These are phyloP conservation scores for Pelargonium myrrhifolium DNA, from an alignment of 441 rosid genomes.

Conservation along the genomic window DNA sequence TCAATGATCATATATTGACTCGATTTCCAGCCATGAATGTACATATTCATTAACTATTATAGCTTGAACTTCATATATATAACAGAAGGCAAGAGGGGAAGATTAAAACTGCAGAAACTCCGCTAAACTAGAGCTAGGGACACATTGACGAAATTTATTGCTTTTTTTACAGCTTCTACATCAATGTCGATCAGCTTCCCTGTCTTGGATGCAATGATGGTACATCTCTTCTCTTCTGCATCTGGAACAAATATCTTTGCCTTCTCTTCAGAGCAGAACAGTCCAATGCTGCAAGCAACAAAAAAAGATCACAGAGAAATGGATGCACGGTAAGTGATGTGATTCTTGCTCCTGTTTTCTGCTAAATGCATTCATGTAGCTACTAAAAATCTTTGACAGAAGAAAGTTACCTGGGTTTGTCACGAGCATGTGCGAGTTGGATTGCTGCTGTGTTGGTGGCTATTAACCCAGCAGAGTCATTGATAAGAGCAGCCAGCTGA, in stretches of 20 bases:
- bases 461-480: constrained; percentile 81
- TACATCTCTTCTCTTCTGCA: constrained; percentile 63
- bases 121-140: constrained; percentile 60
- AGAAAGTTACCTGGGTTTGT: constrained; percentile 50
- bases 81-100: not conserved
- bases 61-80: constrained; percentile 9
- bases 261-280: constrained; percentile 72
- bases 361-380: not conserved
- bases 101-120: not conserved
- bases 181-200: constrained; percentile 62
- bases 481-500: constrained; percentile 82
- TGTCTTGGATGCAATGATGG: constrained; percentile 53
- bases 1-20: too few species aligned
- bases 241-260: constrained; percentile 56
- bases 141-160: constrained; percentile 53
- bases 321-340: not conserved
- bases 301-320: constrained; percentile 1
- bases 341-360: not conserved
- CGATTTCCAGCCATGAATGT: not conserved
- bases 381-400: not conserved
- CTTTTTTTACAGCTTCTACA: constrained; percentile 45
- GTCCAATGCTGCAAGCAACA: constrained; percentile 54
- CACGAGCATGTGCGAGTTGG: constrained; percentile 72
- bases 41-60: not conserved
- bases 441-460: constrained; percentile 92